Evolutionary conservation across 1,284 basidiomycete species (phyloP), one percentile per base, ranked within the genome.

Genomic region (Rhodotorula sp.): DNA sequence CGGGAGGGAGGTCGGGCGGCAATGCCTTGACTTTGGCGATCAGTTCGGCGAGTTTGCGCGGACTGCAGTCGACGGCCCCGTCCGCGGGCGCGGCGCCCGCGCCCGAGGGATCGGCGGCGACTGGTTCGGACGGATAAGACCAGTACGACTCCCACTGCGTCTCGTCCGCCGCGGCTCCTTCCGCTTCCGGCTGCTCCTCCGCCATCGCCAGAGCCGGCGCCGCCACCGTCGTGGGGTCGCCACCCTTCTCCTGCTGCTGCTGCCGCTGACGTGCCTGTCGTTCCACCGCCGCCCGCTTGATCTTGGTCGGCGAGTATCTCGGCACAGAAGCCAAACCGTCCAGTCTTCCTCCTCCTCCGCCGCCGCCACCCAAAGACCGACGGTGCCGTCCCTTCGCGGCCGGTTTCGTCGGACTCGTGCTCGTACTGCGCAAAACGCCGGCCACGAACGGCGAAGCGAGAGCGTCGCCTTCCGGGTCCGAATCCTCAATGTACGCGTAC

Each of bases 131-230:
- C 12, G 62, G 62, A 30, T 64, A 54, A 5, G 65, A 64, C 69
- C 69, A 70, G 55, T 70, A 70, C 49, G 57, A 61, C 48, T 70
- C 69, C 69, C 69, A 70, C 69, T 64, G 45, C 20, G 65, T 61
- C 48, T 67, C 65, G 44, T 61, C 64, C 12, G 5, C 26, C 1
- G 17, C 12, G 20, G 56, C 30, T 53, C 54, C 29, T 53, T 24
- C 48, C 53, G 56, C 30, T 44, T 18, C 20, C 20, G 49, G 29
- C 4, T 29, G 3, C 26, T n/a, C 29, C 45, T 45, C 20, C 56
- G 33, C 60, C 48, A 22, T 44, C 22, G 5, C 53, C 33, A 18
- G 24, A 8, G 49, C 33, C 53, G 12, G 7, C n/a, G 48, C 12
- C 51, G 24, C 30, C 56, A n/a, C 37, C 15, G n/a, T 20, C 3